These are phyloP conservation scores for Galium porrigens DNA, from an alignment of 305 asterid species.

Conservation along the genomic window DNA sequence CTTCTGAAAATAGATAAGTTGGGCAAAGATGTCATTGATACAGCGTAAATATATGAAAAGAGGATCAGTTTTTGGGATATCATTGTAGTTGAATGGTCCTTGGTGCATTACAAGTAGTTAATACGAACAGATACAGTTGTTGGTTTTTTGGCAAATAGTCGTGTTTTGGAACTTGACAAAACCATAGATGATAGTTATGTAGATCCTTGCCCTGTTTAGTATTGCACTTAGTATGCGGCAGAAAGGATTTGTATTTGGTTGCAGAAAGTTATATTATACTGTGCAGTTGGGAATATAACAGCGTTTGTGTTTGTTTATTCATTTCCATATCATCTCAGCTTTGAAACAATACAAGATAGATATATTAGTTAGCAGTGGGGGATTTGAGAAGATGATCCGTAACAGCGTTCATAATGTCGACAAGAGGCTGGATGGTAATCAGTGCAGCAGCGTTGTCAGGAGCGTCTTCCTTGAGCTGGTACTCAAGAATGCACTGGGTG, in stretches of 20 bases:
- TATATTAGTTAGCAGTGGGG: background rate
- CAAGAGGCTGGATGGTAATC: conserved; percentile 30
- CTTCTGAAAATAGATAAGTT: background rate
- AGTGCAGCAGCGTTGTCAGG: conserved; percentile 33
- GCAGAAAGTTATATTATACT: background rate
- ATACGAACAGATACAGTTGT: background rate
- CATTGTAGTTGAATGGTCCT: background rate
- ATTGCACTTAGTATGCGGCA: background rate
- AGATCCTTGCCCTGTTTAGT: background rate
- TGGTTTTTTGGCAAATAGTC: background rate
- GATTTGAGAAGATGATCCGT: conserved; percentile 20
- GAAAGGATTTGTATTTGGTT: background rate
- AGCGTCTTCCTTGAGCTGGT: conserved; percentile 32
- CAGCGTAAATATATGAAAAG: background rate
- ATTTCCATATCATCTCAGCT: conserved; percentile 3
- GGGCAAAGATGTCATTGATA: background rate
- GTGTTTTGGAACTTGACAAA: background rate
- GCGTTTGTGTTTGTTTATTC: background rate
- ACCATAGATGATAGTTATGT: background rate
- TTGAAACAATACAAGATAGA: background rate
- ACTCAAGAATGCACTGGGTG: conserved; percentile 22
- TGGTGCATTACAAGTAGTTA: background rate
- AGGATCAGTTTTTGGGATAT: background rate
- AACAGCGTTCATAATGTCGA: conserved; percentile 28
- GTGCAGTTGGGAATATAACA: background rate